phyloP scores from a whole-genome alignment of 768 basidiomycete species.

The Leccinum variicolor region DNA sequence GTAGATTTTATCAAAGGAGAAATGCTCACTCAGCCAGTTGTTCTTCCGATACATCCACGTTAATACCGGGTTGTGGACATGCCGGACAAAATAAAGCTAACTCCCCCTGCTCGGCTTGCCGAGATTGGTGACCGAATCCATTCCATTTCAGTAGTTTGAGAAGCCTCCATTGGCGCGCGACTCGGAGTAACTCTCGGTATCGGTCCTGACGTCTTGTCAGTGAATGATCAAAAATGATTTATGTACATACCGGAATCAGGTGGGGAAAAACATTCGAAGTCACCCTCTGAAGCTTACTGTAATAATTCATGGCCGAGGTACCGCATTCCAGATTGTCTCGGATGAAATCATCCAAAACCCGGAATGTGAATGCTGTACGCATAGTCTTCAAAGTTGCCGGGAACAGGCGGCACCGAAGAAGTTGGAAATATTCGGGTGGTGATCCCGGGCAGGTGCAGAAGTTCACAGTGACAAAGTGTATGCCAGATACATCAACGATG shows the following conservation, averaged over 20 bases:
- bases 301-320: slow-evolving; percentile 3
- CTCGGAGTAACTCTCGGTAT: slow-evolving; percentile 16
- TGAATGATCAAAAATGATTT: neutral
- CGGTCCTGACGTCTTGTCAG: slow-evolving; percentile 1
- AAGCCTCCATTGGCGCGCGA: slow-evolving; percentile 15
- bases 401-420: neutral
- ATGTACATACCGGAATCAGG: neutral
- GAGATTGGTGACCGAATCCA: slow-evolving; percentile 1
- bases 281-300: neutral
- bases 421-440: neutral
- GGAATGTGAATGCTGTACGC: no score
- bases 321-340: slow-evolving; percentile 18
- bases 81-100: slow-evolving; percentile 18
- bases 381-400: neutral
- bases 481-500: neutral
- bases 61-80: slow-evolving; percentile 23
- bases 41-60: no score
- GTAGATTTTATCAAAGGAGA: no score
- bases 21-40: no score
- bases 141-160: slow-evolving; percentile 21
- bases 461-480: neutral
- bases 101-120: neutral
- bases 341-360: neutral
- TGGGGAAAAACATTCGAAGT: slow-evolving; percentile 5
- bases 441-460: neutral